Evolutionary conservation across 2,329 filamentous ascomycete species (phyloP).

Genomic region (Aspergillus luchuensis): DNA sequence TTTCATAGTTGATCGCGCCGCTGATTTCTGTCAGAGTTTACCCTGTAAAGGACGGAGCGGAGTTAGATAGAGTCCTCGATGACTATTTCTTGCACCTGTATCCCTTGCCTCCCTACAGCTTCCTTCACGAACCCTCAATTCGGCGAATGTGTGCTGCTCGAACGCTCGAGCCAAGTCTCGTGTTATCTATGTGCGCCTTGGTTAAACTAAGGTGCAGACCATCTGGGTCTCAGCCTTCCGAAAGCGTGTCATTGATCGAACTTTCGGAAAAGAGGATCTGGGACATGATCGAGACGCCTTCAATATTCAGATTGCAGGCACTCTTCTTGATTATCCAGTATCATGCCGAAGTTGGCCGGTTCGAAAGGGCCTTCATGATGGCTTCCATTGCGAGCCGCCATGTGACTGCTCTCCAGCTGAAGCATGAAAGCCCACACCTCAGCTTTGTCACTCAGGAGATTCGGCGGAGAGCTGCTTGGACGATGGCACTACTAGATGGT

Average conservation of each 20-base stretch:
- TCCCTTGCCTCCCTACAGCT: conserved; percentile 1
- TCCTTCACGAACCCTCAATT: background rate
- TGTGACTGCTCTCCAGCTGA: background rate
- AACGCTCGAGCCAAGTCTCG: background rate
- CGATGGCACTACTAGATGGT: background rate
- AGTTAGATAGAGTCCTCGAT: background rate
- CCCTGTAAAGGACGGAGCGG: background rate
- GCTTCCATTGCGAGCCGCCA: conserved; percentile 1
- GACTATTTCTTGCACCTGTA: background rate
- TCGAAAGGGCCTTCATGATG: background rate
- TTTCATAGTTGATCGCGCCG: background rate
- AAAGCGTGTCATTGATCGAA: background rate
- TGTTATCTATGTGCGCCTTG: background rate
- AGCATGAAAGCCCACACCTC: background rate
- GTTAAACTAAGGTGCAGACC: background rate
- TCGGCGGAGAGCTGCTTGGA: background rate
- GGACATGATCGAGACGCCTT: background rate
- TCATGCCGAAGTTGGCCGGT: background rate
- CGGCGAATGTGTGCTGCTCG: background rate
- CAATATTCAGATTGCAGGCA: background rate
- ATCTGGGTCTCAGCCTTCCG: background rate
- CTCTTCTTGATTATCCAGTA: conserved; percentile 4
- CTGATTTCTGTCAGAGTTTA: background rate
- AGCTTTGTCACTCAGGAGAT: conserved; percentile 2
- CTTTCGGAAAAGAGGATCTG: background rate